These are phyloP conservation scores for Aspergillus sp. DNA, from an alignment of 2,329 filamentous ascomycete species.

Conservation along the genomic window DNA sequence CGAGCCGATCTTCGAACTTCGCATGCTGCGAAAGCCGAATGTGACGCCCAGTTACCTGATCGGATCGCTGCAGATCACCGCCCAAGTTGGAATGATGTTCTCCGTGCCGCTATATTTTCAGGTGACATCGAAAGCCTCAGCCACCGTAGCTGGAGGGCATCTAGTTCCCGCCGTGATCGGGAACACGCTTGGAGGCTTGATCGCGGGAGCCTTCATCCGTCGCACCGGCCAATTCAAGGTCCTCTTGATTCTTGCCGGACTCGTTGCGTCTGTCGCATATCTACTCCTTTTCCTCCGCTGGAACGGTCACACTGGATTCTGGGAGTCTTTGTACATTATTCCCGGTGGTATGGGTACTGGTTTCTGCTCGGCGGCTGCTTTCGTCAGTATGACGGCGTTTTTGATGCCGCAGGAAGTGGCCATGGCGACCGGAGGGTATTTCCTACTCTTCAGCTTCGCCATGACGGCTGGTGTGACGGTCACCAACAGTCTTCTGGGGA, in stretches of 20 bases:
- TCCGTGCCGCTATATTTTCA: conserved; percentile 71
- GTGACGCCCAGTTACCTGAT: conserved; percentile 42
- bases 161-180: conserved; percentile 68
- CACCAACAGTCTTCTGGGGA: conserved; percentile 41
- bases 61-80: conserved; percentile 54
- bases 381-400: conserved; percentile 53
- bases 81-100: conserved; percentile 66
- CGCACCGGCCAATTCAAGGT: conserved; percentile 62
- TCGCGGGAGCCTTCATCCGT: conserved; percentile 60
- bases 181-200: conserved; percentile 63
- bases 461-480: conserved; percentile 43
- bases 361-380: conserved; percentile 48
- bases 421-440: conserved; percentile 53
- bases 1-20: conserved; percentile 40
- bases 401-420: conserved; percentile 51
- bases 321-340: conserved; percentile 61
- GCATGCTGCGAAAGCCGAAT: conserved; percentile 35
- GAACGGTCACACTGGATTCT: conserved; percentile 59
- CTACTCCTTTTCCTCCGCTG: conserved; percentile 56
- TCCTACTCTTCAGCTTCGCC: conserved; percentile 49
- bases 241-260: conserved; percentile 54
- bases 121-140: conserved; percentile 59
- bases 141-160: conserved; percentile 60
- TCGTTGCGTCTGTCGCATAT: conserved; percentile 55
- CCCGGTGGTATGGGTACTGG: conserved; percentile 58